These are phyloP conservation scores for Microstegium vimineum DNA, from an alignment of 176 grass and related monocot species.

Conservation along the genomic window DNA sequence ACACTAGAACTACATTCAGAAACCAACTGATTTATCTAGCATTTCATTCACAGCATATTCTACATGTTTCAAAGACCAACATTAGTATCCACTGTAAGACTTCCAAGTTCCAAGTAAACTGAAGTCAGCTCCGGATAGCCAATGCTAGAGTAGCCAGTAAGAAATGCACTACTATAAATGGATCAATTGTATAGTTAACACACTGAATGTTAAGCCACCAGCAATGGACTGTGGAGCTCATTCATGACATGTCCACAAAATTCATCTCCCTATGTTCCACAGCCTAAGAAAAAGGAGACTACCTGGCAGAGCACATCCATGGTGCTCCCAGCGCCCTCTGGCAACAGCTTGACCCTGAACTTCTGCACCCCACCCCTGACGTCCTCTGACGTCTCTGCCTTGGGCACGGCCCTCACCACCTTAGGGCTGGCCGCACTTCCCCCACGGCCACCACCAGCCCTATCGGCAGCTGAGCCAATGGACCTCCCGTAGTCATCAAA, in stretches of 20 bases:
- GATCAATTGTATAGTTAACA: not conserved
- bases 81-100: too few species aligned
- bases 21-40: not conserved
- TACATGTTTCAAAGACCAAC: not conserved
- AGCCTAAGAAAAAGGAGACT: not conserved
- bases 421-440: slow-evolving; percentile 36
- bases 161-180: not conserved
- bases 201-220: not conserved
- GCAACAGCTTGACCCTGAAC: slow-evolving; percentile 86
- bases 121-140: not conserved
- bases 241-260: not conserved
- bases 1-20: not conserved
- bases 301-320: slow-evolving; percentile 98
- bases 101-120: too few species aligned
- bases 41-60: not conserved
- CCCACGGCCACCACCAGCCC: slow-evolving; percentile 23
- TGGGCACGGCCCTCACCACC: slow-evolving; percentile 86
- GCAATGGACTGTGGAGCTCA: not conserved
- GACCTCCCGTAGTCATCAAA: slow-evolving; percentile 98
- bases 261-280: not conserved
- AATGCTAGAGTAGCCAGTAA: not conserved
- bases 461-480: slow-evolving; percentile 49
- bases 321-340: slow-evolving; percentile 72
- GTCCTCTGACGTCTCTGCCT: slow-evolving; percentile 70
- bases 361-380: slow-evolving; percentile 83